Conservation (phyloP, 805 yeast genomes). For the Monosporozyma yasuniensis region DNA sequence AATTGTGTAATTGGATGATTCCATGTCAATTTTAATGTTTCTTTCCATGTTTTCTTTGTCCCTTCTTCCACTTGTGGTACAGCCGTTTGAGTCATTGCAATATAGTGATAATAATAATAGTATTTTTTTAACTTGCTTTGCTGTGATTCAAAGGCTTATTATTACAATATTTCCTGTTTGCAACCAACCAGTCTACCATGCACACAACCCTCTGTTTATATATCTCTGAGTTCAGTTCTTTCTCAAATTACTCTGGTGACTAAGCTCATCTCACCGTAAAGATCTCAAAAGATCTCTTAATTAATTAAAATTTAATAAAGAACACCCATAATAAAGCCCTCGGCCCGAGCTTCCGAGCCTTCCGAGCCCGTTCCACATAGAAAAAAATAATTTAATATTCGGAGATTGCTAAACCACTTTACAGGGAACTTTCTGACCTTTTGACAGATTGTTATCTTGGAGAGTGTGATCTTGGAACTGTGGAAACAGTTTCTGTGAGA, state of each 20-base stretch:
- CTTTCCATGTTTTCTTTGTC: background rate
- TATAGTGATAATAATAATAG: too few relatives aligned
- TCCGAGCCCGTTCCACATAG: background rate
- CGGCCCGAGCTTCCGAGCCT: conserved; percentile 1
- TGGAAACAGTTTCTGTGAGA: background rate
- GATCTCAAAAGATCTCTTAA: too few relatives aligned
- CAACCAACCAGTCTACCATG: too few relatives aligned
- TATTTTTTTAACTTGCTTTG: too few relatives aligned
- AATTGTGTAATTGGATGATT: conserved; percentile 17
- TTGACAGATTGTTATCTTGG: background rate
- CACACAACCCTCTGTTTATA: too few relatives aligned
- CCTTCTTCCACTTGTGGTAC: background rate
- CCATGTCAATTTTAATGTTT: conserved; percentile 9
- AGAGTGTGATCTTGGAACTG: background rate
- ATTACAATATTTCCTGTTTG: too few relatives aligned
- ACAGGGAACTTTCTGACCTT: conserved; percentile 1
- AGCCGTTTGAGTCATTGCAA: background rate
- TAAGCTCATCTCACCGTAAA: too few relatives aligned
- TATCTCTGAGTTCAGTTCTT: too few relatives aligned
- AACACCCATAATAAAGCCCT: too few relatives aligned
- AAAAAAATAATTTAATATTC: background rate
- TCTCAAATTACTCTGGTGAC: too few relatives aligned
- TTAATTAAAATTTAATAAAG: too few relatives aligned
- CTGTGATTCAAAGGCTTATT: too few relatives aligned
- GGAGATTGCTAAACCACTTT: background rate